A percentile compares a stretch with the other conserved stretches of the same genome.
phyloP scores from a whole-genome alignment of 2,329 filamentous ascomycete species.

The Talaromyces rugulosus region DNA sequence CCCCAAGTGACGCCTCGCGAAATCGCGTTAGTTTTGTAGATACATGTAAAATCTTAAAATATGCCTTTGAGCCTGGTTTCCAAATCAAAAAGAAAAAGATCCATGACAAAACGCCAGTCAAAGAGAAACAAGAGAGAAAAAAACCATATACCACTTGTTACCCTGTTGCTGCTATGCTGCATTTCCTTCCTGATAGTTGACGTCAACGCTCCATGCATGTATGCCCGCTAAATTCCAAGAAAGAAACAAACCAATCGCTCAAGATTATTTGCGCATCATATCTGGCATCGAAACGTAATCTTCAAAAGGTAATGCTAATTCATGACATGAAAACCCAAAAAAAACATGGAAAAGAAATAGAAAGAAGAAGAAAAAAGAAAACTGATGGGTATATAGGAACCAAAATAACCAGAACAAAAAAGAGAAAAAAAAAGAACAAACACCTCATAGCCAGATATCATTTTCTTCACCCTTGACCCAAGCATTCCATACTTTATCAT shows the following conservation, averaged over 20 bases:
- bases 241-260: neutral
- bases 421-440: neutral
- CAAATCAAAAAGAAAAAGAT: neutral
- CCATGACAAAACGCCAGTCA: neutral
- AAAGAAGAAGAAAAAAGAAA: constrained; percentile 5
- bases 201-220: neutral
- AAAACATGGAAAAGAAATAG: constrained; percentile 1
- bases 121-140: neutral
- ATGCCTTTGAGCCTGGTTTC: neutral
- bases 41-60: neutral
- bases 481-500: constrained; percentile 78
- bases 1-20: neutral
- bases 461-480: constrained; percentile 87
- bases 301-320: neutral
- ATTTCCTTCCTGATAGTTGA: neutral
- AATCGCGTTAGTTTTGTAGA: neutral
- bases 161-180: neutral
- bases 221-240: neutral
- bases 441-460: constrained; percentile 72
- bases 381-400: constrained; percentile 13
- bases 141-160: neutral
- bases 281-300: neutral
- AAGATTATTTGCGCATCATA: neutral
- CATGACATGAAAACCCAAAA: neutral
- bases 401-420: neutral